phyloP scores from a whole-genome alignment of 805 yeast genomes.

The Ogataea corticis region DNA sequence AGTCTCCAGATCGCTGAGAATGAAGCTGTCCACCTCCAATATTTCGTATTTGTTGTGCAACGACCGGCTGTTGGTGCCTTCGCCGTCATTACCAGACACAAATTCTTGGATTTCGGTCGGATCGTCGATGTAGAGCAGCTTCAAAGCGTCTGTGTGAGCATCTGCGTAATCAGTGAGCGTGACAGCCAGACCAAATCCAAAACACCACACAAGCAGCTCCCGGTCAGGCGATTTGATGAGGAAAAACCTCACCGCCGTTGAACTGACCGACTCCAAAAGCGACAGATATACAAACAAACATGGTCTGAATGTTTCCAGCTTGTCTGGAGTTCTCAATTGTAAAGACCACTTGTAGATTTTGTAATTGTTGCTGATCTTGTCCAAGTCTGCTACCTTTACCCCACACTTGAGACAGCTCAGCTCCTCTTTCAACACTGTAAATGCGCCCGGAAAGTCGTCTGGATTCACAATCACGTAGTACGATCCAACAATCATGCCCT shows the following conservation, averaged over 20 bases:
- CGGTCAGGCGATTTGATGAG: constrained; percentile 23
- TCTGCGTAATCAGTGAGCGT: constrained; percentile 13
- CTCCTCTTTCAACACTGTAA: not conserved
- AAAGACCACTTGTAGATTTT: constrained; percentile 62
- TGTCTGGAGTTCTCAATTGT: constrained; percentile 23
- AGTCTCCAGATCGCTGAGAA: constrained; percentile 32
- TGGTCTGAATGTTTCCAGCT: constrained; percentile 37
- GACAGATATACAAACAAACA: constrained; percentile 39
- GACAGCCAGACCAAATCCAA: constrained; percentile 41
- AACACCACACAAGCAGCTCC: constrained; percentile 46
- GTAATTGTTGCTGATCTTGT: constrained; percentile 23
- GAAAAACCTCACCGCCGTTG: constrained; percentile 42
- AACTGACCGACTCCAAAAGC: constrained; percentile 43
- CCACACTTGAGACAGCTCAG: not conserved
- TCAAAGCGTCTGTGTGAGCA: constrained; percentile 36
- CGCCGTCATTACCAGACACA: constrained; percentile 19
- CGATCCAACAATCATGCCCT: constrained; percentile 53
- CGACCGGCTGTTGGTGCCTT: constrained; percentile 12
- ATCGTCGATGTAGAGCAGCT: constrained; percentile 45
- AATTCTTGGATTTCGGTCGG: constrained; percentile 29
- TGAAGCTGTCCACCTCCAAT: constrained; percentile 39
- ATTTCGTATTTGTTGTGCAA: constrained; percentile 17
- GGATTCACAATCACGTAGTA: constrained; percentile 50
- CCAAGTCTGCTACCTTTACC: not conserved
- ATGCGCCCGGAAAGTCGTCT: constrained; percentile 14